Evolutionary conservation across 805 yeast genomes (phyloP).

Genomic region (Wickerhamiella alocasiicola): DNA sequence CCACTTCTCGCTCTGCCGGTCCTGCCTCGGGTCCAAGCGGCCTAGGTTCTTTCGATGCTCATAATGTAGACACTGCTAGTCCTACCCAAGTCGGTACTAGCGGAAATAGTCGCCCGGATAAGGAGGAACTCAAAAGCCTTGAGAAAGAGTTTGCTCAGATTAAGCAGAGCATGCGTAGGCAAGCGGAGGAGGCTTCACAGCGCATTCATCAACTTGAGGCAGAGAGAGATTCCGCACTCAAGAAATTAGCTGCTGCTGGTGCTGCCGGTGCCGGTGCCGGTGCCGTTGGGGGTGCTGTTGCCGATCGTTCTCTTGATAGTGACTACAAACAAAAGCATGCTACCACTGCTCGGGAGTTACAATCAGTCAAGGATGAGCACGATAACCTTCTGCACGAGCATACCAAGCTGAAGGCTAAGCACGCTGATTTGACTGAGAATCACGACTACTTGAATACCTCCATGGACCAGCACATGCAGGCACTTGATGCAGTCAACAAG

Average conservation of each 20-base stretch:
- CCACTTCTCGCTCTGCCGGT: too few relatives aligned
- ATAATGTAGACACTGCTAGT: too few relatives aligned
- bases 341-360: conserved; percentile 15
- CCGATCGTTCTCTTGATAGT: neutral
- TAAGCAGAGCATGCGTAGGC: conserved; percentile 17
- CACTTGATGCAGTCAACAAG: conserved; percentile 16
- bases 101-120: too few relatives aligned
- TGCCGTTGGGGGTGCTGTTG: neutral
- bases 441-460: conserved; percentile 13
- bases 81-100: too few relatives aligned
- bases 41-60: too few relatives aligned
- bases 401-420: conserved; percentile 10
- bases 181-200: conserved; percentile 22
- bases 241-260: neutral
- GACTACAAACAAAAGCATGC: conserved; percentile 16
- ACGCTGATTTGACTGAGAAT: conserved; percentile 13
- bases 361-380: conserved; percentile 13
- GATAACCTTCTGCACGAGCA: conserved; percentile 16
- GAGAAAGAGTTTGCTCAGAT: conserved; percentile 21
- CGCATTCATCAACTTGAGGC: conserved; percentile 15
- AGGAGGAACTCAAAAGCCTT: conserved; percentile 14
- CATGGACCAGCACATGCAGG: conserved; percentile 18
- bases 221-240: conserved; percentile 10
- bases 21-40: too few relatives aligned
- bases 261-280: neutral